Conservation (phyloP, 1,284 basidiomycete species). For the Agaricales sp. region DNA sequence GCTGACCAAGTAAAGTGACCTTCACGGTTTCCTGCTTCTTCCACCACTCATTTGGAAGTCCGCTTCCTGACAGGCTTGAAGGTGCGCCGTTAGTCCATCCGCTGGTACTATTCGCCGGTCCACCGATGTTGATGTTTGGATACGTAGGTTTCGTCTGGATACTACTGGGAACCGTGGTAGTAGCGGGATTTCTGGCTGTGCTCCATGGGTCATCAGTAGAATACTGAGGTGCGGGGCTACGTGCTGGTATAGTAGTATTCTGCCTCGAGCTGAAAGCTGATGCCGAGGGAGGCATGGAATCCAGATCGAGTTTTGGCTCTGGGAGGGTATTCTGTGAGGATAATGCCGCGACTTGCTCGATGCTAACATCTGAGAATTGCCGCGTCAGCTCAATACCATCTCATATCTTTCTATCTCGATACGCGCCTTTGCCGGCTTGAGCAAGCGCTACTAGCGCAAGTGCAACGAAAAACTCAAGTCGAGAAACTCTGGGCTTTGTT, state of each 20-base stretch:
- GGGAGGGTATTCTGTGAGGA: slow-evolving; percentile 65
- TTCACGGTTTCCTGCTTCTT: slow-evolving; percentile 64
- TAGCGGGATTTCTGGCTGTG: slow-evolving; percentile 21
- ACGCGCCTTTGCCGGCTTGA: slow-evolving; percentile 66
- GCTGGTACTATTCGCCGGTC: slow-evolving; percentile 16
- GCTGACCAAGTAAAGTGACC: slow-evolving; percentile 69
- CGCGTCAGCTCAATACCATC: background rate
- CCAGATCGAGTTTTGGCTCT: slow-evolving; percentile 55
- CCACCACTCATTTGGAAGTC: slow-evolving; percentile 77
- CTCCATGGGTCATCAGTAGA: slow-evolving; percentile 69
- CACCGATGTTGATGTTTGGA: slow-evolving; percentile 6
- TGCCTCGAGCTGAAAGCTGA: slow-evolving; percentile 38
- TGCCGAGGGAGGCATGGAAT: slow-evolving; percentile 38
- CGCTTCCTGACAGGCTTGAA: slow-evolving; percentile 57
- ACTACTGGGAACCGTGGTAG: slow-evolving; percentile 9
- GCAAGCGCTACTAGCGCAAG: slow-evolving; percentile 78
- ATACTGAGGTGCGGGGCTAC: slow-evolving; percentile 36
- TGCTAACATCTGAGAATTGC: slow-evolving; percentile 51
- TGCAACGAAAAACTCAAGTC: slow-evolving; percentile 81
- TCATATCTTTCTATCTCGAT: background rate
- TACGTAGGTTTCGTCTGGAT: slow-evolving; percentile 6
- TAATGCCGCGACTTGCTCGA: slow-evolving; percentile 71
- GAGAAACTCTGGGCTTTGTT: slow-evolving; percentile 66
- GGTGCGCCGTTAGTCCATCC: slow-evolving; percentile 33
- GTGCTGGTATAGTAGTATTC: slow-evolving; percentile 25